Evolutionary conservation across 257 asterid genomes (phyloP).

Genomic region (Scutellaria galericulata): DNA sequence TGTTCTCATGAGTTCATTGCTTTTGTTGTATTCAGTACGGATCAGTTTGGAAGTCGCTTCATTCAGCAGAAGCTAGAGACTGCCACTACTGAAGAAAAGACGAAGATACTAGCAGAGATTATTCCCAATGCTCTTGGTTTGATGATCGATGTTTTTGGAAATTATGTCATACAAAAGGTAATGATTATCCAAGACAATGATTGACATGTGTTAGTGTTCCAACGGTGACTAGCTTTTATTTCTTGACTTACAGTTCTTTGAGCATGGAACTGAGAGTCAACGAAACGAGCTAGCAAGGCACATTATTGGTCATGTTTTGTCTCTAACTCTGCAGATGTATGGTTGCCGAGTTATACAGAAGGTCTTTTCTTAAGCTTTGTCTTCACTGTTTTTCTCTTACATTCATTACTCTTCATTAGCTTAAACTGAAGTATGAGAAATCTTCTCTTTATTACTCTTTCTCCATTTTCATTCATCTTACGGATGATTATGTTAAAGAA

Average conservation of each 20-base stretch:
- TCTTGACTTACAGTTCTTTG: constrained; percentile 67
- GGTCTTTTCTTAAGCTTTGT: constrained; percentile 47
- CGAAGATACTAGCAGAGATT: constrained; percentile 63
- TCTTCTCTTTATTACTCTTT: constrained; percentile 6
- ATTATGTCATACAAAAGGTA: constrained; percentile 94
- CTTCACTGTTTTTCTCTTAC: not conserved
- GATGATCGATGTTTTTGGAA: constrained; percentile 90
- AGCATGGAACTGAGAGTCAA: constrained; percentile 84
- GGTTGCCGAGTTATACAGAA: constrained; percentile 98
- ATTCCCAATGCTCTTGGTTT: constrained; percentile 72
- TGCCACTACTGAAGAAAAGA: constrained; percentile 73
- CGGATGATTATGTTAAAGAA: not conserved
- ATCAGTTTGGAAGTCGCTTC: constrained; percentile 90
- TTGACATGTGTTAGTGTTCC: constrained; percentile 2
- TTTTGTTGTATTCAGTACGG: constrained; percentile 57
- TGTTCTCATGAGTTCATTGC: constrained; percentile 10
- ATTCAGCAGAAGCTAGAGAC: constrained; percentile 93
- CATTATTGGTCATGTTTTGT: constrained; percentile 79
- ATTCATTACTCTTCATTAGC: not conserved
- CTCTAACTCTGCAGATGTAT: constrained; percentile 90
- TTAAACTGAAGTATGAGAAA: not conserved
- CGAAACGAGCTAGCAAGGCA: constrained; percentile 75
- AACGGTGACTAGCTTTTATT: constrained; percentile 21
- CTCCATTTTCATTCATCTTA: constrained; percentile 8
- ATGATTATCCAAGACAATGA: not conserved